Base-by-base conservation (phyloP, 441 rosid genomes). In the Cnidoscolus chayamansa region DNA sequence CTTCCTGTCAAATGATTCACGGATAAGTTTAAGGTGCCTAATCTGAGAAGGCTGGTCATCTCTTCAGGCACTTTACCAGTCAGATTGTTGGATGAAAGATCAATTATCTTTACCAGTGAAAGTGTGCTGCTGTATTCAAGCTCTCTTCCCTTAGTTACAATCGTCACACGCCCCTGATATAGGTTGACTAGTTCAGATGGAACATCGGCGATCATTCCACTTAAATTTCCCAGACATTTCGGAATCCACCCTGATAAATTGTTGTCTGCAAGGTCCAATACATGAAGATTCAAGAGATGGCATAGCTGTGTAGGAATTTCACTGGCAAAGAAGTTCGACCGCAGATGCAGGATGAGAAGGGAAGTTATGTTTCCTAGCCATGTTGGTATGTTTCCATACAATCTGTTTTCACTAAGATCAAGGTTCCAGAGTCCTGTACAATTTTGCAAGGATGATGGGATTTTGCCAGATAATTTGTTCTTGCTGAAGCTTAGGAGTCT, bases 1-100 rank as follows among this genome's bases (percentile, higher is more conserved):
- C 10, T 57, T 63, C 81, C 77, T 1, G 43, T 75, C 31, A 82
- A 7, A 64, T 57, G 40, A 60, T 77, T 80, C 51, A 1, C 17
- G n/a, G 81, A 80, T 19, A 82, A 60, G 65, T 80, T 78, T 71
- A 80, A 73, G 31, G 80, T 43, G 3, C 58, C 51, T 6, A 82
- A 59, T 31, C 62, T 65, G 2, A 1, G 1, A 1, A 80, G 75
- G 17, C 1, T 1, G 0, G 59, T 70, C 4, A 82, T 48, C 43
- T 63, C 79, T 63, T 58, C 65, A 8, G 77, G 73, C 8, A 73
- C 55, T n/a, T 55, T 50, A 1, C 82, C 78, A 0, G 9, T 20
- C 2, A 81, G 72, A 58, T 51, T 6, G 47, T 76, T 81, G 15
- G 3, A 20, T 13, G 84, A 76, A 25, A 81, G 78, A 61, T 74